Evolutionary conservation across 2,329 filamentous ascomycete species (phyloP), one percentile per base, ranked within the genome.

Genomic region (Colletotrichum sp.): DNA sequence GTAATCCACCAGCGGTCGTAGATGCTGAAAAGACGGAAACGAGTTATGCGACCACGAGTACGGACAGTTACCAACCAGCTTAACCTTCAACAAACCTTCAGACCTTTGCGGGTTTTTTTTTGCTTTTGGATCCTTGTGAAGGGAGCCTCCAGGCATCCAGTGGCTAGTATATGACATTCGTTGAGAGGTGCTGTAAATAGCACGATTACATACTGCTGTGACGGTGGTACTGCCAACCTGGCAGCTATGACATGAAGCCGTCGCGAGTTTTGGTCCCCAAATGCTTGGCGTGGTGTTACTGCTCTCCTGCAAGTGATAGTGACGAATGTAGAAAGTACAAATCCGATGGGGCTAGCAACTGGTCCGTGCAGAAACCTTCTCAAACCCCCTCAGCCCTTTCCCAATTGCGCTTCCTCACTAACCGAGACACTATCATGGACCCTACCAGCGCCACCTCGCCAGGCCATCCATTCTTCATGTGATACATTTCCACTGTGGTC

Each of bases 381-480:
- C 88, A 90, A 89, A 89, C 77, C 78, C 84, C 84, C 88, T 88
- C 88, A 88, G 44, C 27, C 73, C 79, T 77, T 64, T 29, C n/a
- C 25, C 49, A 30, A 22, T 44, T n/a, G 19, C 29, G 71, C 71
- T 64, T 63, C 77, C 77, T 77, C 64, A 49, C 44, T 36, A 69
- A 29, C 25, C 62, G 30, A 70, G 71, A 73, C 32, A 49, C 27
- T 2, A 13, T 22, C 19, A 22, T 34, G 61, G 15, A n/a, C 39
- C 13, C 61, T 27, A 64, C 22, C 11, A 39, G 12, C 27, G 19
- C n/a, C 13, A 30, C n/a, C 11, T n/a, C 13, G 29, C 59, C 59
- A 30, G 57, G 57, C 15, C 29, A 62, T n/a, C 57, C 29, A 62
- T 62, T 49, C 16, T 12, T 30, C 29, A 30, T 32, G 29, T 62